Percentiles rank a stretch among this genome's conserved stretches.
Conservation (phyloP, 169 alveolate genomes). For the Pseudocohnilembus persalinus region DNA sequence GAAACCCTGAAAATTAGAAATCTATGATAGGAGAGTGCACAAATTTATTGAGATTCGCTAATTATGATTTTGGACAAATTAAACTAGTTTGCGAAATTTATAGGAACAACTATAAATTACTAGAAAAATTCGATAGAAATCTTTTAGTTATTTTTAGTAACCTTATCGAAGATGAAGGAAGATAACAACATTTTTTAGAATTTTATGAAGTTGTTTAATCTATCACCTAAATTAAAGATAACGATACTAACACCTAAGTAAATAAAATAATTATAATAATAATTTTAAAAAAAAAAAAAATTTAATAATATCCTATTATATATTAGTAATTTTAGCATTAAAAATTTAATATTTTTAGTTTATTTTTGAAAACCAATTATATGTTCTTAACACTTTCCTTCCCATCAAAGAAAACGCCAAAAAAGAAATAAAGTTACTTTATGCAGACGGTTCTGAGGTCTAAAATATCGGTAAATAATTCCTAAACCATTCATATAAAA, state of each 20-base stretch:
- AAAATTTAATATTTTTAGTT: background rate
- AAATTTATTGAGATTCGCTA: background rate
- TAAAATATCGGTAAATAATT: no score
- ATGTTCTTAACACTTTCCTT: slow-evolving; percentile 27
- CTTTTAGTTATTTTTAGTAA: no score
- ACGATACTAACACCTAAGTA: background rate
- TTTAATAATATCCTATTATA: no score
- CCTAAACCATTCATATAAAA: no score
- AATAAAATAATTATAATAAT: no score
- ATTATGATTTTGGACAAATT: background rate
- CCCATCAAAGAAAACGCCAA: slow-evolving; percentile 15
- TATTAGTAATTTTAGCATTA: background rate
- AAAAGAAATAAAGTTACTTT: slow-evolving; percentile 20
- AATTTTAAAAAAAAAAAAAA: no score
- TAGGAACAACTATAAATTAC: background rate
- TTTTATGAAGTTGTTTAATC: background rate
- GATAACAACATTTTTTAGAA: background rate
- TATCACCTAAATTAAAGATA: background rate
- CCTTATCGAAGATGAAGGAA: background rate
- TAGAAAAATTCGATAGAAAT: background rate
- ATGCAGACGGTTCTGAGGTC: slow-evolving; percentile 40
- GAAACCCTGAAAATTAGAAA: background rate
- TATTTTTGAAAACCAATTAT: slow-evolving; percentile 36
- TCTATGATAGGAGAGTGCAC: background rate
- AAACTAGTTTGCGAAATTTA: background rate